phyloP scores from a whole-genome alignment of 768 basidiomycete genomes.

The Boletellus emodensis region DNA sequence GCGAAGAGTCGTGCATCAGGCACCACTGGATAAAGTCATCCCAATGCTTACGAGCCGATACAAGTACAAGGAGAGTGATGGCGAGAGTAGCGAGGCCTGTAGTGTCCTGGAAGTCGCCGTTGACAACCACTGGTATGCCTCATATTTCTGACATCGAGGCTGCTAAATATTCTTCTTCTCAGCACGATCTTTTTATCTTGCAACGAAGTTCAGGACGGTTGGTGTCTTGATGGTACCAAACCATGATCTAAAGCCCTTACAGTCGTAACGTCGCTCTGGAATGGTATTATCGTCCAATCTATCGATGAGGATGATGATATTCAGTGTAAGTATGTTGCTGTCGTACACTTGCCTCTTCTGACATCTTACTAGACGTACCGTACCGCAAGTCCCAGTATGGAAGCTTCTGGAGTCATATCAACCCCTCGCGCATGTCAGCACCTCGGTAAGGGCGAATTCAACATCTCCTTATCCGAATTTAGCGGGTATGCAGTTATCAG shows the following conservation, averaged over 20 bases:
- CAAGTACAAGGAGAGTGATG: conserved; percentile 67
- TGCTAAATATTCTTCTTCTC: not conserved
- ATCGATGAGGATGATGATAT: conserved; percentile 73
- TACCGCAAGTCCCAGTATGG: conserved; percentile 53
- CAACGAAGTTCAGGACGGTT: conserved; percentile 78
- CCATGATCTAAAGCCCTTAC: conserved; percentile 4
- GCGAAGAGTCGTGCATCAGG: conserved; percentile 69
- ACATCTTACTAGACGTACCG: conserved; percentile 51
- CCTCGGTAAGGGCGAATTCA: conserved; percentile 48
- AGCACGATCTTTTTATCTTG: conserved; percentile 85
- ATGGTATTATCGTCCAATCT: conserved; percentile 74
- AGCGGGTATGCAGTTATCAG: conserved; percentile 57
- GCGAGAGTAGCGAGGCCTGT: conserved; percentile 66
- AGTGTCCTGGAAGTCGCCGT: conserved; percentile 90
- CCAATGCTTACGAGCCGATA: conserved; percentile 77
- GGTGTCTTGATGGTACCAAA: conserved; percentile 7
- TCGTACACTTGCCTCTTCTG: conserved; percentile 1
- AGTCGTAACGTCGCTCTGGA: conserved; percentile 85
- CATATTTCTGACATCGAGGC: not conserved
- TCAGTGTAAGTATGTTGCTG: conserved; percentile 51
- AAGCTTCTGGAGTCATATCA: conserved; percentile 66
- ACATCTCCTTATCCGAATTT: not conserved
- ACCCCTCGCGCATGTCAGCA: conserved; percentile 75
- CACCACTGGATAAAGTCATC: conserved; percentile 58
- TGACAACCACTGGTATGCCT: conserved; percentile 75